A percentile compares a stretch with the other conserved stretches of the same genome.
These are phyloP conservation scores for Fibroporia radiculosa DNA, from an alignment of 768 basidiomycete genomes.

Conservation along the genomic window DNA sequence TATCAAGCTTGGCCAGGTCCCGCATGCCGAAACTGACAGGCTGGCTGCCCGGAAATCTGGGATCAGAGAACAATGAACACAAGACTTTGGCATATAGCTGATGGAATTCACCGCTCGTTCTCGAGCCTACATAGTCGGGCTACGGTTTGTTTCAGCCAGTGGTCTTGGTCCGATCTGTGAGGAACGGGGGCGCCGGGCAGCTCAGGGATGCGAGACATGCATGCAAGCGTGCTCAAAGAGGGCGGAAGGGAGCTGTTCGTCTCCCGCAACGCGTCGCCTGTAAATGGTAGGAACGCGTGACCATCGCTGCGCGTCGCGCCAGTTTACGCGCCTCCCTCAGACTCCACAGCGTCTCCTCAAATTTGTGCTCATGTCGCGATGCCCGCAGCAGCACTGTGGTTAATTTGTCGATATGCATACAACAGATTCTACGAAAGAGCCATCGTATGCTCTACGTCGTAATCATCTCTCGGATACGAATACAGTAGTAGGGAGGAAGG, in stretches of 20 bases:
- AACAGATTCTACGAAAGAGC: background rate
- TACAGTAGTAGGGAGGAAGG: background rate
- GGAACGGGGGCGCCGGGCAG: conserved; percentile 57
- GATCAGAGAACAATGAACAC: background rate
- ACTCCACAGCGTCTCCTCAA: too few species aligned
- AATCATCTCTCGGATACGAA: background rate
- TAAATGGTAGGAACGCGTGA: background rate
- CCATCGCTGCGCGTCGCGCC: background rate
- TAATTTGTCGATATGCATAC: background rate
- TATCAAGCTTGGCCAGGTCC: conserved; percentile 72
- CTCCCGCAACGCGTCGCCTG: background rate
- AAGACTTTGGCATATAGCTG: background rate
- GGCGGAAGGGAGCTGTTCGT: background rate
- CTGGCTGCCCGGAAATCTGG: conserved; percentile 91
- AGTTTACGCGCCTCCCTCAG: too few species aligned
- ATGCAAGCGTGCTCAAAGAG: too few species aligned
- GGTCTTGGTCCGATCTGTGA: conserved; percentile 49
- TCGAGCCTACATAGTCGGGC: conserved; percentile 57
- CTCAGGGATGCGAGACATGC: conserved; percentile 57
- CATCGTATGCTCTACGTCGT: background rate
- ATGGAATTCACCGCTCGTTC: conserved; percentile 46
- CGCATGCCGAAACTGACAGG: conserved; percentile 79
- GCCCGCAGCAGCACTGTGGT: background rate
- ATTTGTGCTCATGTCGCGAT: too few species aligned
- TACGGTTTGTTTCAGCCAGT: conserved; percentile 61